Base-by-base conservation (phyloP, 805 yeast species). In the Candida maltosa region DNA sequence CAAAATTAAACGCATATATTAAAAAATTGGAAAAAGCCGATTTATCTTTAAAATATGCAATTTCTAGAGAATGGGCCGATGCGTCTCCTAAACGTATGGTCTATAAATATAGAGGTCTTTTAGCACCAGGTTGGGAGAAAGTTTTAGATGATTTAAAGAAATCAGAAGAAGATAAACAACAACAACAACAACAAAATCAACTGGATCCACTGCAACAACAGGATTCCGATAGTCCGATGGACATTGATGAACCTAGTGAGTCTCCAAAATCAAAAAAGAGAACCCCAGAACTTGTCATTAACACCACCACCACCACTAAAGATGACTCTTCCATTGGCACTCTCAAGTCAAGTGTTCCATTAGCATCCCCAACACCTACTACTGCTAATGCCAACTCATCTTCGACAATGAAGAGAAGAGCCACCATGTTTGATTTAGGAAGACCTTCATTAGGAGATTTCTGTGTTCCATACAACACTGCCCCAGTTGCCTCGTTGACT, bases 61-160 rank as follows among this genome's bases (percentile, higher is more conserved):
- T 85, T 28, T 80, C 87, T 1, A 75, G 95, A 61, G 93, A 85
- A 57, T 85, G 95, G 95, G 91, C 94, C 3, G 91, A 84, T 56
- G 87, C 91, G 12, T 79, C 87, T 2, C 95, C 95, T 34, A 81
- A 85, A 51, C 72, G 95, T 65, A 85, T 85, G 95, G 88, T 85
- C 18, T 85, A 85, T 51, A 88, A 83, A 32, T 85, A 85, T 57
- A 76, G 93, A 50, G 95, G 94, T 25, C 62, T 83, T 19, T 65
- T 85, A 42, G 75, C 91, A 20, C 70, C 77, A n/a, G 89, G 84
- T 53, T 85, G 81, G 58, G 81, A 80, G 47, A 75, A 73, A 42
- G 78, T 81, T 31, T 73, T 78, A 65, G 83, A 77, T 40, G 54
- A 58, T 43, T 44, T 37, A 23, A 43, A 48, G 35, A 43, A 44